These are phyloP conservation scores for Exserohilum rostratum DNA, from an alignment of 2,329 filamentous ascomycete genomes.

Conservation along the genomic window DNA sequence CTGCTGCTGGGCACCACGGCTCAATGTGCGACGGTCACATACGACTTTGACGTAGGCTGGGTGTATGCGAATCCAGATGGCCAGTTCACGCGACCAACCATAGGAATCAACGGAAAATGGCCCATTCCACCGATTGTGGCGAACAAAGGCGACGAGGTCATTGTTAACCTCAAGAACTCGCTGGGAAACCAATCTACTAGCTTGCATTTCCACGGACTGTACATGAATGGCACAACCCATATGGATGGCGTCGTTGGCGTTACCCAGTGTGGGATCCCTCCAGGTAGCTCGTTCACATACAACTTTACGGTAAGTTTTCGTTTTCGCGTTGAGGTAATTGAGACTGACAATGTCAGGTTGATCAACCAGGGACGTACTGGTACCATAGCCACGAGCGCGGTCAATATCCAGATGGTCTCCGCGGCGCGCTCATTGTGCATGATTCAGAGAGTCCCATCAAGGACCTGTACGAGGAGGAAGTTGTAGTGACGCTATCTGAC, in stretches of 20 bases:
- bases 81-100: constrained; percentile 56
- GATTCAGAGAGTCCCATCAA: constrained; percentile 60
- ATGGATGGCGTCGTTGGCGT: constrained; percentile 76
- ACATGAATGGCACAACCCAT: constrained; percentile 74
- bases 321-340: background rate
- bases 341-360: constrained; percentile 55
- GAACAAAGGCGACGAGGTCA: constrained; percentile 73
- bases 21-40: constrained; percentile 49
- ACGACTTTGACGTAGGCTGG: constrained; percentile 63
- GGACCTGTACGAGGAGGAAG: constrained; percentile 64
- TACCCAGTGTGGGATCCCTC: constrained; percentile 63
- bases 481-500: constrained; percentile 72
- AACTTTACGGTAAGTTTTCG: constrained; percentile 44
- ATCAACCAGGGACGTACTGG: constrained; percentile 63
- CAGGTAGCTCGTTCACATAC: constrained; percentile 69
- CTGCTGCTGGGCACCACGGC: constrained; percentile 30
- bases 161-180: constrained; percentile 72
- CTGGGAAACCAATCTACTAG: constrained; percentile 68
- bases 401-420: constrained; percentile 72
- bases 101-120: constrained; percentile 77
- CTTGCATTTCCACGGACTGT: constrained; percentile 80
- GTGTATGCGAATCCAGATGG: constrained; percentile 62
- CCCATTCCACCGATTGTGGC: constrained; percentile 75
- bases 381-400: constrained; percentile 70
- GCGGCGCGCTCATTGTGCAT: constrained; percentile 71